Base-by-base conservation (phyloP, 2,329 filamentous ascomycete genomes). In the Pestalotiopsis sp. region DNA sequence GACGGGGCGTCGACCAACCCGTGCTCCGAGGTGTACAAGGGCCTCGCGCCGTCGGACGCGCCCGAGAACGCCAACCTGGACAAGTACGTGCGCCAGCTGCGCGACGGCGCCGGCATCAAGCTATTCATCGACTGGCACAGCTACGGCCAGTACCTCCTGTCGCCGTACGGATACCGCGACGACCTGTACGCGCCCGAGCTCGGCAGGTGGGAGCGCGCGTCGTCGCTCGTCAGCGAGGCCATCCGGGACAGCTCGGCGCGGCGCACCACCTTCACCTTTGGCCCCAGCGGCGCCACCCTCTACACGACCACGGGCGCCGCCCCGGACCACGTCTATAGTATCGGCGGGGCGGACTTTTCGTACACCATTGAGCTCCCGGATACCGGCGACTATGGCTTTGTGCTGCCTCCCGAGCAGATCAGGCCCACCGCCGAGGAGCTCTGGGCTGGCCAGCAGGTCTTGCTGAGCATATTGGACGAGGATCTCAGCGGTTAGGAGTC, bases 111-210 rank as follows among this genome's bases (percentile, higher is more conserved):
- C 60, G 85, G 85, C 2, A 80, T 89, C 66, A 83, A 86, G 68
- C 78, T 88, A 9, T 90, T 86, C 78, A 84, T 90, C 74, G 88
- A 90, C 77, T 86, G 86, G 77, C 88, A 90, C 76, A 84, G 64
- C 27, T 66, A 66, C 36, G 64, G 64, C n/a, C 36, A 66, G 72
- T 81, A 84, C 65, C 83, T 89, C 67, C 80, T 88, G 64, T 83
- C 84, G 20, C 86, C 83, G 6, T 89, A 87, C 75, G 87, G 87
- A 14, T 89, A 87, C 78, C 85, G 82, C 7, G 39, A 56, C 14
- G 41, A 82, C 85, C 66, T 76, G 82, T 41, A 56, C 27, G 63
- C 63, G 11, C 63, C 63, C 31, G 63, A 66, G 31, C 49, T 66
- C 1, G 49, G 45, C 5, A 66, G 39, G 31, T 66, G 63, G 63